These are phyloP conservation scores for Quercus tomentella DNA, from an alignment of 331 rosid species.

Conservation along the genomic window DNA sequence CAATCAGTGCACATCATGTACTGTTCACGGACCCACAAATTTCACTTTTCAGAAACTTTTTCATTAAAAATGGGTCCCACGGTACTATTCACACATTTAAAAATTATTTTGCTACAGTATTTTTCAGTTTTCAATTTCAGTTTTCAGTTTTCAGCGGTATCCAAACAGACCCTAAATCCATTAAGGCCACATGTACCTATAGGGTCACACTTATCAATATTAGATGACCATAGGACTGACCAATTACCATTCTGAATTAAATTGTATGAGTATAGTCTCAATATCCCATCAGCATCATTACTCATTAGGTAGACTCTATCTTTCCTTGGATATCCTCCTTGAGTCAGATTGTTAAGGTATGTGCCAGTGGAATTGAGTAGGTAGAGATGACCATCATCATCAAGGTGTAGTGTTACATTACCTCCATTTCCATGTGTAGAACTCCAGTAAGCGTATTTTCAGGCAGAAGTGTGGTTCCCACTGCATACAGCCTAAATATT, in stretches of 20 bases:
- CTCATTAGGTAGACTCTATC: neutral
- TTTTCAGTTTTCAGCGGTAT: too few relatives aligned
- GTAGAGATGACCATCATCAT: conserved; percentile 13
- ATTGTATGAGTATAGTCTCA: conserved; percentile 12
- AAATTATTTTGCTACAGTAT: too few relatives aligned
- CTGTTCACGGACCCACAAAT: too few relatives aligned
- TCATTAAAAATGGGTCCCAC: too few relatives aligned
- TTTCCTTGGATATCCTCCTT: neutral
- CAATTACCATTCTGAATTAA: neutral
- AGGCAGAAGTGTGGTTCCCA: neutral
- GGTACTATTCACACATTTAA: too few relatives aligned
- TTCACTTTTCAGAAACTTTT: too few relatives aligned
- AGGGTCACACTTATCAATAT: conserved; percentile 3
- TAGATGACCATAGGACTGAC: conserved; percentile 4
- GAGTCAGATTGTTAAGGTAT: neutral
- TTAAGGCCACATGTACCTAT: conserved; percentile 22
- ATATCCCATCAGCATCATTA: conserved; percentile 22
- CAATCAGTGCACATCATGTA: too few relatives aligned
- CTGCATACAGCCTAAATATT: conserved; percentile 20
- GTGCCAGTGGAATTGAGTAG: neutral
- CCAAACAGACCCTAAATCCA: too few relatives aligned
- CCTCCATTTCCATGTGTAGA: neutral
- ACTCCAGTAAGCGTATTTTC: neutral
- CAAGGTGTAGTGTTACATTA: conserved; percentile 2
- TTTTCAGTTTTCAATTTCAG: too few relatives aligned